These are phyloP conservation scores for Podospora australis DNA, from an alignment of 495 filamentous ascomycete genomes.

Conservation along the genomic window DNA sequence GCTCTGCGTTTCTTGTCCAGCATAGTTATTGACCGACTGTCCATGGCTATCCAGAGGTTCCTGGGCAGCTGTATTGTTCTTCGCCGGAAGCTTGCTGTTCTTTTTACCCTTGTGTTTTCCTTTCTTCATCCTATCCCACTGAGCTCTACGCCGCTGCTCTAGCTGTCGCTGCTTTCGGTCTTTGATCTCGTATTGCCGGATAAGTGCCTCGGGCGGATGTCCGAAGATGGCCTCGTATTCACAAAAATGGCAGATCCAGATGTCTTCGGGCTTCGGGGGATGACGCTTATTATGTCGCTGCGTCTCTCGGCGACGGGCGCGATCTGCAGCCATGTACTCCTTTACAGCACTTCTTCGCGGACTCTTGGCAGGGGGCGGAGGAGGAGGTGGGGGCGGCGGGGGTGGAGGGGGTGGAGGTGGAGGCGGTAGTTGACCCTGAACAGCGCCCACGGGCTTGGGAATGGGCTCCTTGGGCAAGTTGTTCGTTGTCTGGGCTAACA, in stretches of 20 bases:
- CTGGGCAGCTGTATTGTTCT: conserved; percentile 41
- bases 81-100: conserved; percentile 55
- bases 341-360: conserved; percentile 16
- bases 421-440: conserved; percentile 4
- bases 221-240: conserved; percentile 87
- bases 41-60: conserved; percentile 20
- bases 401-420: no score
- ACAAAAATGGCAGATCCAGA: conserved; percentile 94
- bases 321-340: conserved; percentile 25
- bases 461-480: conserved; percentile 8
- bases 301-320: conserved; percentile 34
- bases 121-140: conserved; percentile 93
- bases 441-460: not conserved
- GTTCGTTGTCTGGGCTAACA: conserved; percentile 1
- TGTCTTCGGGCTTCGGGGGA: conserved; percentile 64
- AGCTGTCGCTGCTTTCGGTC: conserved; percentile 78
- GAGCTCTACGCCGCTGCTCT: conserved; percentile 71
- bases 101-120: conserved; percentile 78
- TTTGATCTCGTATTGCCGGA: conserved; percentile 90
- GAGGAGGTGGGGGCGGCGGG: conserved; percentile 7
- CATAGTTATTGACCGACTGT: conserved; percentile 23
- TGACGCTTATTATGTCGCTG: conserved; percentile 64
- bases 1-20: conserved; percentile 20
- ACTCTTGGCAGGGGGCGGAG: conserved; percentile 9
- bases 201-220: conserved; percentile 70